A percentile compares a stretch with the other conserved stretches of the same genome.
These are phyloP conservation scores for Penicillium daleae DNA, from an alignment of 495 filamentous ascomycete species.

Conservation along the genomic window DNA sequence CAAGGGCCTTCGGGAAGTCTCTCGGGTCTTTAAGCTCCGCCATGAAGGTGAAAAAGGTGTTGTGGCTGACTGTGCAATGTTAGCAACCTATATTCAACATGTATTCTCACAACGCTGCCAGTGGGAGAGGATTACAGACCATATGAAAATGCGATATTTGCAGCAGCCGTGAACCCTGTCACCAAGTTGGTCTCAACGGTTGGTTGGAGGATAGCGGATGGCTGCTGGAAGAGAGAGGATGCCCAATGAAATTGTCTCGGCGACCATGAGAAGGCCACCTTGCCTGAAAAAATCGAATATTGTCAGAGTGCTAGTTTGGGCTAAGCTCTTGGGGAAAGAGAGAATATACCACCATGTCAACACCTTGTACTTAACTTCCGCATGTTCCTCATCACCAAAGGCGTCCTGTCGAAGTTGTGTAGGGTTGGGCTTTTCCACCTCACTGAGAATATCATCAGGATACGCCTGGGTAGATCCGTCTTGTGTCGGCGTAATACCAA, in stretches of 20 bases:
- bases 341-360: constrained; percentile 37
- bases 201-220: constrained; percentile 44
- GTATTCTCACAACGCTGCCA: background rate
- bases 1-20: constrained; percentile 69
- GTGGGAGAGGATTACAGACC: background rate
- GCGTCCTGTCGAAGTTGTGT: constrained; percentile 25
- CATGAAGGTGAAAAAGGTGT: constrained; percentile 76
- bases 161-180: constrained; percentile 45
- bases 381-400: constrained; percentile 36
- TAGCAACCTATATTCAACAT: background rate
- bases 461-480: background rate
- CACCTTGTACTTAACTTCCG: constrained; percentile 39
- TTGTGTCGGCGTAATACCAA: constrained; percentile 5
- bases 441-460: background rate
- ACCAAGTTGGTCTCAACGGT: constrained; percentile 34
- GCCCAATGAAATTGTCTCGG: constrained; percentile 72
- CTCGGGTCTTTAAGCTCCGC: constrained; percentile 71
- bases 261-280: constrained; percentile 56
- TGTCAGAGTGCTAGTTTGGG: too few relatives aligned
- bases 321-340: too few relatives aligned
- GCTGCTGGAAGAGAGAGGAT: constrained; percentile 65
- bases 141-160: constrained; percentile 50
- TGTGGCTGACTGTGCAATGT: constrained; percentile 49
- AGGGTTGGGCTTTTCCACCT: background rate
- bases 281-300: background rate